Conservation (phyloP, 768 basidiomycete genomes). For the Daedaleopsis sinensis region DNA sequence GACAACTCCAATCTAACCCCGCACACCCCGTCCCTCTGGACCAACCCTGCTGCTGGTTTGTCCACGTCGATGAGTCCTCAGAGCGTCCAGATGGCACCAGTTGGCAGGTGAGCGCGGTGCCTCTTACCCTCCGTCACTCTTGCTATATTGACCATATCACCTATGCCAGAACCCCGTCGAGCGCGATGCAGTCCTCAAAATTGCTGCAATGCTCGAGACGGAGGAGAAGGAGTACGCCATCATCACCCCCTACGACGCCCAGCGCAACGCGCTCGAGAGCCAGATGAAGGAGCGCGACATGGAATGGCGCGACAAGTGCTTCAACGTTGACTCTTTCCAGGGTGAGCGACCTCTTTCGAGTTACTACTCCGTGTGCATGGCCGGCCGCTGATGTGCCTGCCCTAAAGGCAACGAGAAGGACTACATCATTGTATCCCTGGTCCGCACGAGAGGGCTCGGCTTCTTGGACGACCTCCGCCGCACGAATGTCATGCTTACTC, state of each 20-base stretch:
- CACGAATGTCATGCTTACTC: constrained; percentile 87
- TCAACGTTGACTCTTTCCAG: constrained; percentile 83
- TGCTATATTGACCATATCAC: neutral
- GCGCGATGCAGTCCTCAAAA: constrained; percentile 52
- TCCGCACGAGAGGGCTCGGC: constrained; percentile 63
- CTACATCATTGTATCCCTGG: constrained; percentile 72
- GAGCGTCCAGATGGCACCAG: constrained; percentile 42
- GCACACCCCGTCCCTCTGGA: constrained; percentile 51
- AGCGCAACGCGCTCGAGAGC: constrained; percentile 61
- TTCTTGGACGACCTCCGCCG: constrained; percentile 68
- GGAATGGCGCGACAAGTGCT: constrained; percentile 67
- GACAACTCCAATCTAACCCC: constrained; percentile 55
- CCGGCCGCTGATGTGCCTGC: constrained; percentile 6
- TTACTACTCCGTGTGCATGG: constrained; percentile 6
- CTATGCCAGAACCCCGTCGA: constrained; percentile 61
- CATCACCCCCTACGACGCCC: constrained; percentile 83
- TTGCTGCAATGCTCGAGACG: constrained; percentile 60
- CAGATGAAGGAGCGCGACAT: constrained; percentile 52
- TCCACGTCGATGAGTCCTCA: constrained; percentile 50
- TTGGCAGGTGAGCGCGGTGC: constrained; percentile 36
- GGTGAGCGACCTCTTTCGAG: constrained; percentile 43
- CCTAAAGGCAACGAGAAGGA: constrained; percentile 80
- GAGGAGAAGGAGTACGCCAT: constrained; percentile 56
- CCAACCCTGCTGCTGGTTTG: constrained; percentile 60
- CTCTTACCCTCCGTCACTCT: neutral